Evolutionary conservation across 148 eudicot species (phyloP).

Genomic region (Beta vulgaris): DNA sequence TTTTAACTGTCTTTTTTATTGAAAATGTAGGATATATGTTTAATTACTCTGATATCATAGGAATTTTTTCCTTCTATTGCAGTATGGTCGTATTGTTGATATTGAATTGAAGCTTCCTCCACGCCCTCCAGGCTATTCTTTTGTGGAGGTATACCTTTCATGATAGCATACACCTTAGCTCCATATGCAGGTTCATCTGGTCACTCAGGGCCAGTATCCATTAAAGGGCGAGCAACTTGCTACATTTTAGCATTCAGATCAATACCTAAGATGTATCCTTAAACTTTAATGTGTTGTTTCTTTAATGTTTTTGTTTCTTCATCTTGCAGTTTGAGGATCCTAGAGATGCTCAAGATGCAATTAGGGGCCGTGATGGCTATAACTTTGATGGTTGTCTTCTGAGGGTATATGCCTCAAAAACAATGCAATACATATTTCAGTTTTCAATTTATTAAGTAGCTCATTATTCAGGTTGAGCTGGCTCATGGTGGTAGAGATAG

Average conservation of each 20-base stretch:
- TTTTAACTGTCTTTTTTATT: background rate
- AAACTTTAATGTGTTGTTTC: no score
- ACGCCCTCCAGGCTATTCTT: conserved; percentile 38
- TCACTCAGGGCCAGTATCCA: background rate
- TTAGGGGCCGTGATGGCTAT: conserved; percentile 40
- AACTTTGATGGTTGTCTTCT: conserved; percentile 39
- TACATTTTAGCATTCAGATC: background rate
- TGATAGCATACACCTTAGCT: background rate
- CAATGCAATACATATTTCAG: background rate
- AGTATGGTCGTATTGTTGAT: conserved; percentile 37
- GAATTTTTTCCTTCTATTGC: background rate
- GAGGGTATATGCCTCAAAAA: conserved; percentile 27
- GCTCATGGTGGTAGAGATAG: conserved; percentile 41
- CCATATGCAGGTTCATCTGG: background rate
- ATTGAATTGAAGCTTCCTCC: conserved; percentile 39
- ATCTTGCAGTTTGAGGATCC: conserved; percentile 34
- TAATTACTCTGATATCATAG: background rate
- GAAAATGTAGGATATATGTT: background rate
- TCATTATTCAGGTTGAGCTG: conserved; percentile 34
- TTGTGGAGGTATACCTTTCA: conserved; percentile 30
- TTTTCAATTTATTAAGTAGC: conserved; percentile 4
- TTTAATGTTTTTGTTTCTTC: background rate
- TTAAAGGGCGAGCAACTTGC: background rate
- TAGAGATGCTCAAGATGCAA: conserved; percentile 40
- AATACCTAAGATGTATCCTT: background rate